Percentiles rank a stretch among this genome's conserved stretches.
Evolutionary conservation across 495 filamentous ascomycete species (phyloP).

Genomic region (Annulohypoxylon maeteangense): DNA sequence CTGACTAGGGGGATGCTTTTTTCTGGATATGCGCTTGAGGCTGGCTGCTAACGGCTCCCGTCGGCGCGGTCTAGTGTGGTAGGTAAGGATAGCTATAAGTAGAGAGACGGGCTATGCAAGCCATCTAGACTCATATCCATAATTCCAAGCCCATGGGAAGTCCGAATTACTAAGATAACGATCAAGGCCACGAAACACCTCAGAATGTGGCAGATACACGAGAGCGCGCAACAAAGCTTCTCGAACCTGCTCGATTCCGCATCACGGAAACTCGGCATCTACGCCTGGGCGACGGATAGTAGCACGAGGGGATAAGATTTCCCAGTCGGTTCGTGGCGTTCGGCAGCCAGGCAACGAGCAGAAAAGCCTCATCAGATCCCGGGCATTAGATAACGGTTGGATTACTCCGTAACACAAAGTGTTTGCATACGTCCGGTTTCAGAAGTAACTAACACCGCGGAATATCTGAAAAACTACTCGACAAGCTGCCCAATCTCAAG

Average conservation of each 20-base stretch:
- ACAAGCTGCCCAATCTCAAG: background rate
- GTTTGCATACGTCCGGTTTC: slow-evolving; percentile 29
- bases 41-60: background rate
- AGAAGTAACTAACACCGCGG: slow-evolving; percentile 4
- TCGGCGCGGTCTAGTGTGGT: background rate
- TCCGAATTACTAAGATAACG: background rate
- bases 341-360: slow-evolving; percentile 19
- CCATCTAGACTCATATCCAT: background rate
- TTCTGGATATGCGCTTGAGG: background rate
- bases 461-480: background rate
- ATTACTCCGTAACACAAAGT: slow-evolving; percentile 30
- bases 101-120: background rate
- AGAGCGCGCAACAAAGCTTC: background rate
- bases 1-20: slow-evolving; percentile 1
- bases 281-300: background rate
- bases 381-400: slow-evolving; percentile 16
- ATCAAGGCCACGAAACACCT: background rate
- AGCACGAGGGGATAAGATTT: slow-evolving; percentile 7
- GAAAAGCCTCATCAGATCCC: slow-evolving; percentile 2
- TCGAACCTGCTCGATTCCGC: background rate
- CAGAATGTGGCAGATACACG: background rate
- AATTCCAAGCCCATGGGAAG: background rate
- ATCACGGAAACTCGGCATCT: background rate
- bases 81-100: background rate
- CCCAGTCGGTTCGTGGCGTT: slow-evolving; percentile 22